These are phyloP conservation scores for Penicillium sp. DNA, from an alignment of 2,329 filamentous ascomycete species.

Conservation along the genomic window DNA sequence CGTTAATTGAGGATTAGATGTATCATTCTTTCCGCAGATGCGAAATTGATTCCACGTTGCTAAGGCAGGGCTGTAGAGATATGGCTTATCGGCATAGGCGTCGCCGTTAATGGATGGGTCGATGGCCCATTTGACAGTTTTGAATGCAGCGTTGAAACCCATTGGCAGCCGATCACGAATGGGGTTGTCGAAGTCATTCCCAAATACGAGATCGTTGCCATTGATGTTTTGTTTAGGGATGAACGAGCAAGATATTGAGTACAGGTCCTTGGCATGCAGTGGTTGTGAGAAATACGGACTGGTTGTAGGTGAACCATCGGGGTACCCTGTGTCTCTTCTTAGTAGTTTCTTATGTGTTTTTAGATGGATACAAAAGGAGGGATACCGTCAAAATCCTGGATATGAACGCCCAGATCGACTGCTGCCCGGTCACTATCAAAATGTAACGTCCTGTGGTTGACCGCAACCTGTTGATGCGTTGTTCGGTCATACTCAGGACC, in stretches of 20 bases:
- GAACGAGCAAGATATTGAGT: constrained; percentile 81
- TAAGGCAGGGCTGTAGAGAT: constrained; percentile 81
- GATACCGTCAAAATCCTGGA: constrained; percentile 63
- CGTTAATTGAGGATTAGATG: constrained; percentile 34
- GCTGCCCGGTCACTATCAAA: constrained; percentile 69
- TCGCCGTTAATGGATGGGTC: constrained; percentile 92
- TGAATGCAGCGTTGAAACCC: constrained; percentile 82
- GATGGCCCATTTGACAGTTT: constrained; percentile 85
- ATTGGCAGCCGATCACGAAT: constrained; percentile 85
- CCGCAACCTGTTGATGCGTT: constrained; percentile 73
- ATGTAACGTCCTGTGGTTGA: constrained; percentile 70
- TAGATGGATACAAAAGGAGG: neutral
- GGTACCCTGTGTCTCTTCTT: constrained; percentile 61
- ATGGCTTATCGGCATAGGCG: constrained; percentile 82
- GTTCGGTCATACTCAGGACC: constrained; percentile 74
- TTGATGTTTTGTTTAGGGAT: constrained; percentile 69
- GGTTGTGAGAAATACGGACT: constrained; percentile 77
- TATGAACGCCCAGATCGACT: constrained; percentile 72
- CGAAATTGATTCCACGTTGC: constrained; percentile 78
- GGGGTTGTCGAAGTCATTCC: constrained; percentile 92
- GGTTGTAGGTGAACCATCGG: constrained; percentile 67
- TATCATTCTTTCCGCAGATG: constrained; percentile 58
- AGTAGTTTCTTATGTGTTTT: neutral
- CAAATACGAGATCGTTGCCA: constrained; percentile 80
- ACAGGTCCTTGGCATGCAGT: constrained; percentile 75